Conservation (phyloP, 768 basidiomycete species). For the Naganishia antarctica region DNA sequence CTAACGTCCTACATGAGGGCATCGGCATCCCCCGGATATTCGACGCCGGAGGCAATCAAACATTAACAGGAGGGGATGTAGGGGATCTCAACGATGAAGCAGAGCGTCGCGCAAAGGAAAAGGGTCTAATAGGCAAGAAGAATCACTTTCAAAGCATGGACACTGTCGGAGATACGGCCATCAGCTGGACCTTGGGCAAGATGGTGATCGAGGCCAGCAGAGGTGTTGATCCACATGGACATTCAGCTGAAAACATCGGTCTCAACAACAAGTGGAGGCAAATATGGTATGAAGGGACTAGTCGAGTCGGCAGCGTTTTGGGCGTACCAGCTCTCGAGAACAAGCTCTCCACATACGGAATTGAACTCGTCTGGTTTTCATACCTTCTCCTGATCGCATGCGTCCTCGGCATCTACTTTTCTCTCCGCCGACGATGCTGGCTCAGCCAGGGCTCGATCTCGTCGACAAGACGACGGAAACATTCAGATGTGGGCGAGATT, state of each 20-base stretch:
- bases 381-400: slow-evolving; percentile 35
- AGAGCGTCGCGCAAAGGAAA: slow-evolving; percentile 67
- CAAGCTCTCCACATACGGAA: slow-evolving; percentile 34
- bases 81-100: slow-evolving; percentile 58
- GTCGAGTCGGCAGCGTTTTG: slow-evolving; percentile 3
- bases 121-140: slow-evolving; percentile 60
- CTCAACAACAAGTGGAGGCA: slow-evolving; percentile 19
- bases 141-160: slow-evolving; percentile 80
- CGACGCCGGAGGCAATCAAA: slow-evolving; percentile 73
- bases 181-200: slow-evolving; percentile 97
- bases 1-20: slow-evolving; percentile 91
- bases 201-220: slow-evolving; percentile 93
- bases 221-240: slow-evolving; percentile 35
- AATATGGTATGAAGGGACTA: slow-evolving; percentile 10
- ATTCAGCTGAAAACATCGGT: slow-evolving; percentile 14
- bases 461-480: slow-evolving; percentile 30
- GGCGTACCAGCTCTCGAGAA: slow-evolving; percentile 23
- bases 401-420: slow-evolving; percentile 32
- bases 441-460: slow-evolving; percentile 3
- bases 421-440: slow-evolving; percentile 30
- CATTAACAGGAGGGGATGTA: slow-evolving; percentile 54
- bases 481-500: slow-evolving; percentile 30
- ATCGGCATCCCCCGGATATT: slow-evolving; percentile 88
- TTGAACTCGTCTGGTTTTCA: slow-evolving; percentile 40
- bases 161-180: slow-evolving; percentile 83